A percentile compares a stretch with the other conserved stretches of the same genome.
Conservation (phyloP, 1,139 yeast species). For the Magnusiomyces tetraspermus region DNA sequence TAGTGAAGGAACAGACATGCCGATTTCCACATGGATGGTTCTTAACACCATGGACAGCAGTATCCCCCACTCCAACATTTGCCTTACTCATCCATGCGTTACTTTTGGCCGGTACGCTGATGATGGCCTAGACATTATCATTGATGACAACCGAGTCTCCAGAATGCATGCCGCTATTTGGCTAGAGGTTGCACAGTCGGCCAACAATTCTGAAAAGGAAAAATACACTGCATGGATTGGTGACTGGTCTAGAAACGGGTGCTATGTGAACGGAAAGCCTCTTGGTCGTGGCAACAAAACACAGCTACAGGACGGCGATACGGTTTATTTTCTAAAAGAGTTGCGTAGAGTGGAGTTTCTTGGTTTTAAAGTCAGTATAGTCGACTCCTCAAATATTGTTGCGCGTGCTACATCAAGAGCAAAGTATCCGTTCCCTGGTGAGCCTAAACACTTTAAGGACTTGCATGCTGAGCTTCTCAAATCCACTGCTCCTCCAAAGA, state of each 20-base stretch:
- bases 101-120: constrained; percentile 29
- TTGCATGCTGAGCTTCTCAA: too few relatives aligned
- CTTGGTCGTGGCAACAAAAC: constrained; percentile 57
- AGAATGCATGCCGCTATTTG: constrained; percentile 69
- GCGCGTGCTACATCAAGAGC: too few relatives aligned
- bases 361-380: constrained; percentile 11
- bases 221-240: constrained; percentile 72
- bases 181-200: constrained; percentile 36
- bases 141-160: constrained; percentile 70
- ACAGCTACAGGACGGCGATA: constrained; percentile 54
- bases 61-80: constrained; percentile 40
- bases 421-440: too few relatives aligned
- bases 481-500: too few relatives aligned
- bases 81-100: constrained; percentile 32
- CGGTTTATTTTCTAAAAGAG: constrained; percentile 57
- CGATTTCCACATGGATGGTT: constrained; percentile 43
- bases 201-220: constrained; percentile 25
- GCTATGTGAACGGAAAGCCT: constrained; percentile 52
- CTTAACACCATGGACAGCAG: constrained; percentile 39
- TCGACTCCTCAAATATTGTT: constrained; percentile 5
- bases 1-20: constrained; percentile 23
- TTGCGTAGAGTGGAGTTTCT: constrained; percentile 31
- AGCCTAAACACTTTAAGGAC: too few relatives aligned
- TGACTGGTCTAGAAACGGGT: constrained; percentile 72
- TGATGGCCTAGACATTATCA: constrained; percentile 39